Conservation (phyloP, 179 eudicot genomes). For the Nepenthes alata region DNA sequence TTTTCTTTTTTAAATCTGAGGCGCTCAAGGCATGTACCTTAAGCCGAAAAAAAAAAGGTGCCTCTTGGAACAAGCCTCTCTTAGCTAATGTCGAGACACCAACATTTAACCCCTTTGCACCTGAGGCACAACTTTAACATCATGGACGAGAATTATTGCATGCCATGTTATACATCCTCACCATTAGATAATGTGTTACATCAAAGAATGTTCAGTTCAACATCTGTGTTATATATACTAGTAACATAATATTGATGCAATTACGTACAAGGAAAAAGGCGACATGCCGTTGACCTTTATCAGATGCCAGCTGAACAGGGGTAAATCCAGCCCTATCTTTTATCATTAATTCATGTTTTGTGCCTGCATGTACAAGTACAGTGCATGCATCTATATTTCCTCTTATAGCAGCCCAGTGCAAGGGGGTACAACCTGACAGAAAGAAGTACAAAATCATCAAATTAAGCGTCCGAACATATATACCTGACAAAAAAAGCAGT, state of each 20-base stretch:
- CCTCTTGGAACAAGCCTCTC: too few relatives aligned
- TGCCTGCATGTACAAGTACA: slow-evolving; percentile 81
- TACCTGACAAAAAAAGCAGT: background rate
- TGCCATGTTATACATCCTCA: background rate
- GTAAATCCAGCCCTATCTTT: slow-evolving; percentile 80
- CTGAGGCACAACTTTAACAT: background rate
- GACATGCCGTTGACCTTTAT: slow-evolving; percentile 92
- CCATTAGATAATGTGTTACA: background rate
- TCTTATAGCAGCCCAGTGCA: slow-evolving; percentile 88
- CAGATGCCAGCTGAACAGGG: slow-evolving; percentile 74
- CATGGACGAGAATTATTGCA: background rate
- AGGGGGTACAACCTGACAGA: slow-evolving; percentile 77
- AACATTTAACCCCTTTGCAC: too few relatives aligned
- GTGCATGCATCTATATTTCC: slow-evolving; percentile 81
- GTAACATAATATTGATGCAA: slow-evolving; percentile 7
- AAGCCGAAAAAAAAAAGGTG: too few relatives aligned
- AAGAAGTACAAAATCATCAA: background rate
- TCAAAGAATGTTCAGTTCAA: too few relatives aligned
- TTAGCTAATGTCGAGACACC: too few relatives aligned
- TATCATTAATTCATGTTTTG: slow-evolving; percentile 62
- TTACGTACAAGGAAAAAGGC: slow-evolving; percentile 77
- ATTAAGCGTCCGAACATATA: slow-evolving; percentile 1
- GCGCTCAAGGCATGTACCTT: too few relatives aligned
- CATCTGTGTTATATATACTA: too few relatives aligned
- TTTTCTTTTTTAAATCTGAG: too few relatives aligned